Conservation (phyloP, 164 flowering plant species). For the Magnolia sinica region DNA sequence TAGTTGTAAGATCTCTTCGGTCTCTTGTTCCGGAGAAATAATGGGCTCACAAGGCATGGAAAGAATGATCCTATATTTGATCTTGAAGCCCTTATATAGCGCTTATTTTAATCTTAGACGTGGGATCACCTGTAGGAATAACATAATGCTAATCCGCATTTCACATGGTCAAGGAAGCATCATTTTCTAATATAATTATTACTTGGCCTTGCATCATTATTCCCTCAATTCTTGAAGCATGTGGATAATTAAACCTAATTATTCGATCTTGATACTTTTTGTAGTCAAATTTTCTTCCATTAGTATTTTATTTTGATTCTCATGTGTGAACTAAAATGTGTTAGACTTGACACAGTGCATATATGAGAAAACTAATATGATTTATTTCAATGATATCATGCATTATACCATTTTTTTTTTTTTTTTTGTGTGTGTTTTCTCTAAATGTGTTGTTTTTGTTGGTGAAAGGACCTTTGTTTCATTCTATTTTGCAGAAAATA, state of each 20-base stretch:
- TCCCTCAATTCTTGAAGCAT: no score
- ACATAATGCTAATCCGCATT: not conserved
- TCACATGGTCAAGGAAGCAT: constrained; percentile 1
- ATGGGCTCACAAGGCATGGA: not conserved
- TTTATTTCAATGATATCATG: no score
- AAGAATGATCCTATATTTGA: not conserved
- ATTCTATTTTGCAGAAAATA: constrained; percentile 42
- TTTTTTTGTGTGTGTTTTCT: no score
- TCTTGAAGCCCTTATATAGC: not conserved
- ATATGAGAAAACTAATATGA: no score
- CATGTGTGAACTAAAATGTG: no score
- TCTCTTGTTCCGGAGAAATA: constrained; percentile 6
- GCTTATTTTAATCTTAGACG: not conserved
- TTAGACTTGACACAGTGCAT: no score
- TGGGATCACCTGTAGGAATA: not conserved
- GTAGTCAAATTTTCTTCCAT: no score
- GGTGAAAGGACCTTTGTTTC: not conserved
- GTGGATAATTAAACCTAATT: no score
- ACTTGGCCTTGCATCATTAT: not conserved
- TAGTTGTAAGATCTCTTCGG: not conserved
- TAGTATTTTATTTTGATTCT: no score
- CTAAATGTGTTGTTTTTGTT: not conserved
- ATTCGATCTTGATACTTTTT: no score
- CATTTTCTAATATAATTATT: not conserved
- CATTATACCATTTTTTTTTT: no score